Evolutionary conservation across 2,329 filamentous ascomycete species (phyloP).

Genomic region (Phialophora tarda): DNA sequence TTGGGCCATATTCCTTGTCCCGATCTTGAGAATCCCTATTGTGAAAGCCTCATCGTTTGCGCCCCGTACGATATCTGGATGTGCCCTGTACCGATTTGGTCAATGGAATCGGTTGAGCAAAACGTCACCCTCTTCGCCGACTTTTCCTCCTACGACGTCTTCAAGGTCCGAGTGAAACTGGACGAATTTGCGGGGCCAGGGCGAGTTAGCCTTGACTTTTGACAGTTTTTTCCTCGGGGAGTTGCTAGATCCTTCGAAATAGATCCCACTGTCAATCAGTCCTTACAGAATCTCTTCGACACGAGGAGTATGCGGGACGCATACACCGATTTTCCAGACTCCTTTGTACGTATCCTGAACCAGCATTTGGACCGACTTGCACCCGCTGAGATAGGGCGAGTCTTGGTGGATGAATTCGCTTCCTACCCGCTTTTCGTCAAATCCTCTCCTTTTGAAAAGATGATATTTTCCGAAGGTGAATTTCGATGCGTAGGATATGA

Average conservation of each 20-base stretch:
- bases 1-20: background rate
- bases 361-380: background rate
- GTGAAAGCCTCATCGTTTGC: background rate
- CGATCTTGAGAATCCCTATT: background rate
- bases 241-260: background rate
- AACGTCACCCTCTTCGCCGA: too few relatives aligned
- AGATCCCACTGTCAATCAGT: background rate
- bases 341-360: background rate
- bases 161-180: background rate
- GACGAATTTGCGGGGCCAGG: background rate
- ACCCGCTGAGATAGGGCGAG: conserved; percentile 1
- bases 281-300: background rate
- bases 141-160: background rate
- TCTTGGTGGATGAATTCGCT: too few relatives aligned
- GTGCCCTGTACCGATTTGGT: background rate
- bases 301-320: too few relatives aligned
- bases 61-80: rapidly evolving
- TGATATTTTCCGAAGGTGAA: background rate
- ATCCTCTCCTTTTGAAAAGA: too few relatives aligned
- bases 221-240: background rate
- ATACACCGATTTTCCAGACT: background rate
- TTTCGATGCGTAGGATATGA: background rate
- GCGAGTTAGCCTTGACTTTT: background rate
- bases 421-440: too few relatives aligned
- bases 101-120: background rate